phyloP scores from a whole-genome alignment of 768 basidiomycete species.

The Mycena rosella region DNA sequence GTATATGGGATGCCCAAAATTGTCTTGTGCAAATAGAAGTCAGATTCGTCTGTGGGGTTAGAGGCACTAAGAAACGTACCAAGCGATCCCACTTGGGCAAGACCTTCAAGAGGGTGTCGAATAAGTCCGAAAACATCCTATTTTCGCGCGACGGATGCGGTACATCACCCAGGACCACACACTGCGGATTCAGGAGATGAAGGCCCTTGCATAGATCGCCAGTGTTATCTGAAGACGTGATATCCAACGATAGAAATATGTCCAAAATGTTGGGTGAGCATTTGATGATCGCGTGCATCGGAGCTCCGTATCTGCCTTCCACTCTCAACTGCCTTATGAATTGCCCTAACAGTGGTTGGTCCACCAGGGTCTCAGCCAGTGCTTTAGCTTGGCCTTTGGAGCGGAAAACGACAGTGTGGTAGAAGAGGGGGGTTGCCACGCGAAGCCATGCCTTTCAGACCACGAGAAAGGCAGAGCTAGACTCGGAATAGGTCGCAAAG shows the following conservation, averaged over 20 bases:
- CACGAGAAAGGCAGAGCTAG: conserved; percentile 36
- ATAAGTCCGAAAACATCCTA: too few relatives aligned
- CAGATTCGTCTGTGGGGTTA: too few relatives aligned
- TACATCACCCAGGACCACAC: neutral
- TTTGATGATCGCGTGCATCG: neutral
- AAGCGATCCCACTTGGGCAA: too few relatives aligned
- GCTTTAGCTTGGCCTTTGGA: conserved; percentile 43
- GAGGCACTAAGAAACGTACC: too few relatives aligned
- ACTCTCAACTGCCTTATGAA: conserved; percentile 41
- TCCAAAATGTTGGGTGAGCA: conserved; percentile 13
- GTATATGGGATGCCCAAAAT: too few relatives aligned
- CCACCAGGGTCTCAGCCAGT: conserved; percentile 34
- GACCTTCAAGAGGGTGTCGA: too few relatives aligned
- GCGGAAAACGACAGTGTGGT: conserved; percentile 40
- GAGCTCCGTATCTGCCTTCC: conserved; percentile 38
- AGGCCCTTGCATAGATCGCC: neutral
- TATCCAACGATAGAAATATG: neutral
- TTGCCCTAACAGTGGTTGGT: conserved; percentile 17
- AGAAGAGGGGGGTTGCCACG: conserved; percentile 42
- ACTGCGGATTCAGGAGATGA: neutral
- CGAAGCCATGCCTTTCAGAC: conserved; percentile 43
- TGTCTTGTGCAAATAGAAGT: too few relatives aligned
- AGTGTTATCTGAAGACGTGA: neutral
- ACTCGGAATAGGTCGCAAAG: conserved; percentile 26
- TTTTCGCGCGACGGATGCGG: too few relatives aligned